phyloP scores from a whole-genome alignment of 805 yeast species.

The Saccharomycopsis fibuligera region DNA sequence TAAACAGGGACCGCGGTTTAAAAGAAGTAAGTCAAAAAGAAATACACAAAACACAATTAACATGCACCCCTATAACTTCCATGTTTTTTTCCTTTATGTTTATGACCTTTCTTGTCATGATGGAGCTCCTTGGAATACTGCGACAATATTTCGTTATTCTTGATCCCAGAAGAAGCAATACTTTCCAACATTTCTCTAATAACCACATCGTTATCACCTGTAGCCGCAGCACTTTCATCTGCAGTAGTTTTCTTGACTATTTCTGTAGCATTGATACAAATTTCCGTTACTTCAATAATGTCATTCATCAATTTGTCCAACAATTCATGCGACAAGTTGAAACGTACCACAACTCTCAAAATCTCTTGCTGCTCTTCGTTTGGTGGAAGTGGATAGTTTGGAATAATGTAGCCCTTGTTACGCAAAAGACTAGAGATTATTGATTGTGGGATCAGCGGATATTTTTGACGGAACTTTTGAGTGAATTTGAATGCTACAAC shows the following conservation, averaged over 20 bases:
- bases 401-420: constrained; percentile 79
- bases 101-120: neutral
- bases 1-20: no score
- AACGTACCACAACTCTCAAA: constrained; percentile 77
- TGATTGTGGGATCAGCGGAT: constrained; percentile 80
- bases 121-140: neutral
- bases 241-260: constrained; percentile 20
- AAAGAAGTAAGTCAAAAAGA: neutral
- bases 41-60: neutral
- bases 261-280: constrained; percentile 43
- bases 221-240: constrained; percentile 22
- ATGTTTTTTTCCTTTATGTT: neutral
- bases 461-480: constrained; percentile 45
- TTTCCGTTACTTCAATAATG: constrained; percentile 45
- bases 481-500: constrained; percentile 82
- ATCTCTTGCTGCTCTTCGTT: constrained; percentile 56
- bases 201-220: constrained; percentile 27
- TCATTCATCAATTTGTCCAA: constrained; percentile 60
- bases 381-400: constrained; percentile 79
- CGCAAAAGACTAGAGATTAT: constrained; percentile 67
- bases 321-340: constrained; percentile 54
- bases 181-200: constrained; percentile 44
- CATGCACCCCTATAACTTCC: neutral
- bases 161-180: constrained; percentile 51
- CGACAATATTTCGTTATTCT: constrained; percentile 24